phyloP scores from a whole-genome alignment of 495 filamentous ascomycete genomes.

The Aeminium ludgeri region DNA sequence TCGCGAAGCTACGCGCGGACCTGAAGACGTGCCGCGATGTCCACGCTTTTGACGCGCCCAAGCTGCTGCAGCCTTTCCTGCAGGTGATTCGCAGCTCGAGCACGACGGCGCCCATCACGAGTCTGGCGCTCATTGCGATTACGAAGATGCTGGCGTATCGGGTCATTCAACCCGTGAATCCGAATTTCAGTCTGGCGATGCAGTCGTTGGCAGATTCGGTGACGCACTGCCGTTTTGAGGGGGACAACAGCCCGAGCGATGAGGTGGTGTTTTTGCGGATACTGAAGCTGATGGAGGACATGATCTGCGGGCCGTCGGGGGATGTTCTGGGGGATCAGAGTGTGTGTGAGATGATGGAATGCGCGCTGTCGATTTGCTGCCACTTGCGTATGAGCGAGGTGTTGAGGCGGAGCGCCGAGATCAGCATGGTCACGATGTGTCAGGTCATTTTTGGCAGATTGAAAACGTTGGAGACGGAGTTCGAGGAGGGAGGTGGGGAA shows the following conservation, averaged over 20 bases:
- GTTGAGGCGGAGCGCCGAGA: constrained; percentile 77
- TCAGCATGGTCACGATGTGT: constrained; percentile 96
- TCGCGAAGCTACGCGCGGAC: constrained; percentile 76
- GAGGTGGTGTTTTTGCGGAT: constrained; percentile 90
- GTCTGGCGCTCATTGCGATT: constrained; percentile 83
- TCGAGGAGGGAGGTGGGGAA: constrained; percentile 39
- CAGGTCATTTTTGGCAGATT: constrained; percentile 90
- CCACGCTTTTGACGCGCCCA: constrained; percentile 69
- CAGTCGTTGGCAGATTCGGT: constrained; percentile 86
- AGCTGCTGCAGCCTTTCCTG: constrained; percentile 85
- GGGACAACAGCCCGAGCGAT: constrained; percentile 81
- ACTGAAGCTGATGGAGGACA: constrained; percentile 92
- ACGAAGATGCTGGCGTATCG: constrained; percentile 96
- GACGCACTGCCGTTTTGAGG: constrained; percentile 95
- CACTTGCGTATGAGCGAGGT: constrained; percentile 83
- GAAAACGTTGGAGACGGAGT: constrained; percentile 64
- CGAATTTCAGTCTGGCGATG: constrained; percentile 78
- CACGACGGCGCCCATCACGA: constrained; percentile 89
- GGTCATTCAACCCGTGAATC: constrained; percentile 66
- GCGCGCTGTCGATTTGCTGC: constrained; percentile 91
- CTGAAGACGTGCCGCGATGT: constrained; percentile 90
- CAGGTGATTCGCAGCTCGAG: constrained; percentile 95
- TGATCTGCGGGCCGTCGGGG: constrained; percentile 84
- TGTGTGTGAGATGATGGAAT: constrained; percentile 99
- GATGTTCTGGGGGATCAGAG: constrained; percentile 82